A percentile compares a stretch with the other conserved stretches of the same genome.
Conservation (phyloP, 345 rosid genomes). For the Melastoma malabathricum region DNA sequence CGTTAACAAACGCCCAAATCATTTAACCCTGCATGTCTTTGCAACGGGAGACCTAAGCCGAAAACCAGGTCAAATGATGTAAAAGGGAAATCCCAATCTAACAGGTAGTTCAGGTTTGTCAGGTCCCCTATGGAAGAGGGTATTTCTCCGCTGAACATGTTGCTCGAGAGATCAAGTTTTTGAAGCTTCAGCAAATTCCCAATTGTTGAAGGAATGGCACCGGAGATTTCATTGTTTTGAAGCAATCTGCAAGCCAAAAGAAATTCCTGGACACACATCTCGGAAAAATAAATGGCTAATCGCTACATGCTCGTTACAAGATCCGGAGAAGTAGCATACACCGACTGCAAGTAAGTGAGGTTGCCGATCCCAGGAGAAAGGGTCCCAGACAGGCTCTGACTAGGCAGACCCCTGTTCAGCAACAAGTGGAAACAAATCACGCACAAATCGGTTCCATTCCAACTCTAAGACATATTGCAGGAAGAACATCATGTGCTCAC, state of each 20-base stretch:
- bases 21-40: no score
- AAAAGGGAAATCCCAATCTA: constrained; percentile 12
- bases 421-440: constrained; percentile 1
- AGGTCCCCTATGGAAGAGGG: constrained; percentile 73
- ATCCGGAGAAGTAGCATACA: constrained; percentile 32
- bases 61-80: background rate
- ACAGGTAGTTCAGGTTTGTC: constrained; percentile 74
- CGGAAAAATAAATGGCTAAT: background rate
- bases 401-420: constrained; percentile 74
- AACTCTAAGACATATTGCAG: background rate
- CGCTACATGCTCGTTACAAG: background rate
- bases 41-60: no score
- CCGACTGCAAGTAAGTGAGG: constrained; percentile 69
- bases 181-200: constrained; percentile 82
- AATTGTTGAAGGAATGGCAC: constrained; percentile 64
- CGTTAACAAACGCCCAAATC: background rate
- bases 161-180: constrained; percentile 92
- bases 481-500: constrained; percentile 34
- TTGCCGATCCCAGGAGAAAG: constrained; percentile 78
- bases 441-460: background rate
- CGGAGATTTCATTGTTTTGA: constrained; percentile 85
- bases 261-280: background rate
- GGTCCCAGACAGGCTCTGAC: constrained; percentile 90
- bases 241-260: constrained; percentile 47
- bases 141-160: constrained; percentile 58